These are phyloP conservation scores for Aspergillus funiculosus DNA, from an alignment of 495 filamentous ascomycete species.

Conservation along the genomic window DNA sequence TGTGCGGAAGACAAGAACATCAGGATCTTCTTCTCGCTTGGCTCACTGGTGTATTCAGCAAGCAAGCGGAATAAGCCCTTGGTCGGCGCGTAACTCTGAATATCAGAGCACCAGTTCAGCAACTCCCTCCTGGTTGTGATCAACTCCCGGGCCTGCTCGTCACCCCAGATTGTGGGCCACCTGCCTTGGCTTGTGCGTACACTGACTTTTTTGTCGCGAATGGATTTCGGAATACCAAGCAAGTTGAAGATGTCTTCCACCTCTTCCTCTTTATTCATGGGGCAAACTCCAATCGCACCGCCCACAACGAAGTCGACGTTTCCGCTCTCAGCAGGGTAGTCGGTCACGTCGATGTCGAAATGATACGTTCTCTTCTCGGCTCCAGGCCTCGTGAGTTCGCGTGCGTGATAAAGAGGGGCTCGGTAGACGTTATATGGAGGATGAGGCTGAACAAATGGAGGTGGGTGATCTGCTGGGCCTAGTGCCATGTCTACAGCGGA, in stretches of 20 bases:
- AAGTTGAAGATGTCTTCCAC: conserved; percentile 81
- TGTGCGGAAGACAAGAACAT: conserved; percentile 80
- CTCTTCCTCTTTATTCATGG: conserved; percentile 70
- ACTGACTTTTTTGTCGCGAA: conserved; percentile 74
- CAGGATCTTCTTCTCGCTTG: conserved; percentile 81
- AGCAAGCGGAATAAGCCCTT: conserved; percentile 82
- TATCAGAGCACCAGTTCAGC: conserved; percentile 89
- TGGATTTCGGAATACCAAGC: conserved; percentile 66
- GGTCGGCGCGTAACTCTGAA: conserved; percentile 86
- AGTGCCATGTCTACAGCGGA: conserved; percentile 31
- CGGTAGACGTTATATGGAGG: conserved; percentile 86
- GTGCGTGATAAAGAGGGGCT: conserved; percentile 71
- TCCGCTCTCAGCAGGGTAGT: conserved; percentile 80
- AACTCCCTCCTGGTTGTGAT: conserved; percentile 85
- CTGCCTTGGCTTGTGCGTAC: conserved; percentile 73
- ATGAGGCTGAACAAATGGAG: conserved; percentile 89
- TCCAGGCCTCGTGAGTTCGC: conserved; percentile 83
- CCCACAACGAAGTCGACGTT: conserved; percentile 92
- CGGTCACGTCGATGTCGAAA: conserved; percentile 92
- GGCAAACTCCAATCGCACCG: conserved; percentile 87
- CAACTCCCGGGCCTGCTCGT: conserved; percentile 76
- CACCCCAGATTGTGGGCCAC: conserved; percentile 98
- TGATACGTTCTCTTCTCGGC: conserved; percentile 96
- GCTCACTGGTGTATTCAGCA: conserved; percentile 74
- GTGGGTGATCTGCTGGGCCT: conserved; percentile 56